These are phyloP conservation scores for Tetramitus jugosus DNA, from an alignment of 208 protist genomes.

Conservation along the genomic window DNA sequence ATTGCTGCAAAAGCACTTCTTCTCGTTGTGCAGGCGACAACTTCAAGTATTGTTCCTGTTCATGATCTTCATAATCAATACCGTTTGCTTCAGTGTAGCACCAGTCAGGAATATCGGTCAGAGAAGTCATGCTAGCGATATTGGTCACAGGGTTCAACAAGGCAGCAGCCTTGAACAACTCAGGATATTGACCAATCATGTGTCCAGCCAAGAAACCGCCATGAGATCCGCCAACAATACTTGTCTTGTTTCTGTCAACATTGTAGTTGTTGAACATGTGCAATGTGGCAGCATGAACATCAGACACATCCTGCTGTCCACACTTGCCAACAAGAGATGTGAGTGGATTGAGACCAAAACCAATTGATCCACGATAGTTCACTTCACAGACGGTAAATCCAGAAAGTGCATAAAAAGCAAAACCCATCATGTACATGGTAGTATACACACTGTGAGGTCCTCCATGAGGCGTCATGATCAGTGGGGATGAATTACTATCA, in stretches of 20 bases:
- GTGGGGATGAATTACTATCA: background rate
- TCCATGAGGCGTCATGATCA: background rate
- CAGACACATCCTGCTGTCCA: background rate
- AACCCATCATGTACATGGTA: background rate
- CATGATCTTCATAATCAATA: background rate
- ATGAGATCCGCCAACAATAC: background rate
- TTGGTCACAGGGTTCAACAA: background rate
- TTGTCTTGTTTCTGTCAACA: background rate
- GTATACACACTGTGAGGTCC: background rate
- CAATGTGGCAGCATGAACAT: background rate
- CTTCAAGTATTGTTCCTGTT: background rate
- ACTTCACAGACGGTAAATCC: background rate
- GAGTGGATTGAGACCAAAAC: background rate
- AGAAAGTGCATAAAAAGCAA: background rate
- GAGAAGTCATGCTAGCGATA: background rate
- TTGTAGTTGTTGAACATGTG: background rate
- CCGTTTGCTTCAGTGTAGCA: background rate
- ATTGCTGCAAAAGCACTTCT: background rate
- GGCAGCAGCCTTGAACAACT: background rate
- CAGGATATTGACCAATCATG: conserved; percentile 3
- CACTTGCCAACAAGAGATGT: background rate
- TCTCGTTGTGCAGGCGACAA: too few relatives aligned
- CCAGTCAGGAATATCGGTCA: conserved; percentile 10
- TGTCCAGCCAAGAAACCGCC: background rate
- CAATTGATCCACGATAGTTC: conserved; percentile 1